Base-by-base conservation (phyloP, 2,329 filamentous ascomycete genomes). In the Fusarium heterosporum region DNA sequence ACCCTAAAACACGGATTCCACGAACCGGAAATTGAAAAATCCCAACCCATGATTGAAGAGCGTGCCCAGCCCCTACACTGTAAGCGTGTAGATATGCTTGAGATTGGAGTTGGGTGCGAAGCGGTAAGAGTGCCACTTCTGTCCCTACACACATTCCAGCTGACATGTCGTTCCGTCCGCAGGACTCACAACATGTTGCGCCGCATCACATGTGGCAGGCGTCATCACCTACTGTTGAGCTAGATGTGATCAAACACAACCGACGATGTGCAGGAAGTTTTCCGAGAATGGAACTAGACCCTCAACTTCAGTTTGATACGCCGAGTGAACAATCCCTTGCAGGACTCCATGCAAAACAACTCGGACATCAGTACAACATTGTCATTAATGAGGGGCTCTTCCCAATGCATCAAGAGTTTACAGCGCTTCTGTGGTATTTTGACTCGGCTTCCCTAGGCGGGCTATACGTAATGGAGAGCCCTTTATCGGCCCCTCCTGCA, bases 311-410 rank as follows among this genome's bases (percentile, higher is more conserved):
- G 3, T 6, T n/a, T 16, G 32, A 16, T 9, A 34, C 14, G n/a
- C 14, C 16, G 6, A 16, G n/a, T 16, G 6, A 14, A 14, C 14
- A 34, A n/a, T 34, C 22, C 22, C 22, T 34, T n/a, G 9, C 9
- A 14, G 32, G 8, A 34, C n/a, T 16, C 9, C 32, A 16, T 16
- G 14, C 32, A 5, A 34, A 34, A 16, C 14, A 16, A 34, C 32
- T 14, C 14, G 14, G 32, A 14, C 13, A 16, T 16, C 32, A 34
- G n/a, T 34, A 34, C 14, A 80, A 81, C 59, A 61, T 82, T 32
- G 77, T 82, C 40, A 71, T 82, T 39, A 78, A 81, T 46, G 78
- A 79, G 52, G 78, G 78, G 5, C 77, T 78, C 2, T 78, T 80
- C 48, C 73, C 56, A 5, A 79, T 81, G 76, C 59, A 68, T 7